Evolutionary conservation across 2,329 filamentous ascomycete genomes (phyloP).

Genomic region (Chrysoporthe austroafricana): DNA sequence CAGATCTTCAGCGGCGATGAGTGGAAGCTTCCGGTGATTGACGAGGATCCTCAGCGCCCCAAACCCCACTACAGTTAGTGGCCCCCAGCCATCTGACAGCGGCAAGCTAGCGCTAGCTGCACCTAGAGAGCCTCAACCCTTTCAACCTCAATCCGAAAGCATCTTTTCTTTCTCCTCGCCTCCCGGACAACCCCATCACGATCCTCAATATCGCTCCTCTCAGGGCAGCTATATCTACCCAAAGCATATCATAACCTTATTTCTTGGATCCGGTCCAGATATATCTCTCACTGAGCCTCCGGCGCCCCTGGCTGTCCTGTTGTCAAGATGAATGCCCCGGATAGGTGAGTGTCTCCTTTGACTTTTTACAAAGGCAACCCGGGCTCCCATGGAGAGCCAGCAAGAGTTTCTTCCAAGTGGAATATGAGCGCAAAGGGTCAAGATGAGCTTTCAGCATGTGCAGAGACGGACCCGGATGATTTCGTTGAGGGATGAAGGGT

Average conservation of each 20-base stretch:
- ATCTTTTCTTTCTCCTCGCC: constrained; percentile 2
- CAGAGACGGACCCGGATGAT: neutral
- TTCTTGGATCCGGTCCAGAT: neutral
- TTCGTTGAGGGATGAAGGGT: neutral
- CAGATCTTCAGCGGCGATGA: neutral
- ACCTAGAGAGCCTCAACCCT: constrained; percentile 19
- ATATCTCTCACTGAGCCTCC: neutral
- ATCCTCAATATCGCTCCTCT: neutral
- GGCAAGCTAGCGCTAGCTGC: constrained; percentile 18
- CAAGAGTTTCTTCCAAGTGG: neutral
- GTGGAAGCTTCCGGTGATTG: neutral
- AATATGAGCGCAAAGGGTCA: neutral
- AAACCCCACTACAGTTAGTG: constrained; percentile 5
- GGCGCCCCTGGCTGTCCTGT: constrained; percentile 8
- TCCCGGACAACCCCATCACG: neutral
- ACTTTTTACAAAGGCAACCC: constrained; percentile 13
- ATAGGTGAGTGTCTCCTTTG: constrained; percentile 48
- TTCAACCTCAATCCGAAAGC: neutral
- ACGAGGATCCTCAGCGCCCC: neutral
- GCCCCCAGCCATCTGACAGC: constrained; percentile 10
- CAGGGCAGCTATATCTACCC: neutral
- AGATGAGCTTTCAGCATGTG: neutral
- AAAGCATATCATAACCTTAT: neutral
- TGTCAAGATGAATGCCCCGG: constrained; percentile 58
- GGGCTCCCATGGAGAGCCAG: neutral